phyloP scores from a whole-genome alignment of 2,329 filamentous ascomycete genomes.

The Trichoderma sp. region DNA sequence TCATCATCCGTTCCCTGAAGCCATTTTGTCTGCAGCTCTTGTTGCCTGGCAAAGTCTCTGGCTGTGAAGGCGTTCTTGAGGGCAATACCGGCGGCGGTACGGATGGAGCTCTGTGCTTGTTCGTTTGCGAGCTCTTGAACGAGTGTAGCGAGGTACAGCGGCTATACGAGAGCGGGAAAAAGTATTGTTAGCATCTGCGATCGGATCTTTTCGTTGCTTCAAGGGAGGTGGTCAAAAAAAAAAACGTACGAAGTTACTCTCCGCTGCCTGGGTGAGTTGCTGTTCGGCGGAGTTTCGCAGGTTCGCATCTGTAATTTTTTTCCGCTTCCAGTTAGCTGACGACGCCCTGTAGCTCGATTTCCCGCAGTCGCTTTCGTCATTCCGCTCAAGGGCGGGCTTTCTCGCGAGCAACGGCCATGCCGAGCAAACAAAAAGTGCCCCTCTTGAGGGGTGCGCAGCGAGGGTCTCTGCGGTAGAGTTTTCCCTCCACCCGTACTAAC shows the following conservation, averaged over 20 bases:
- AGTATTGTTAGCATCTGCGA: slow-evolving; percentile 26
- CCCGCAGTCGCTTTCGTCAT: not conserved
- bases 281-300: slow-evolving; percentile 89
- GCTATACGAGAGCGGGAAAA: slow-evolving; percentile 48
- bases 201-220: not conserved
- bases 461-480: slow-evolving; percentile 18
- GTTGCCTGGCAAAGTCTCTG: slow-evolving; percentile 81
- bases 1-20: slow-evolving; percentile 74
- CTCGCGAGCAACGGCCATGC: not conserved
- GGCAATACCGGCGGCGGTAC: slow-evolving; percentile 91
- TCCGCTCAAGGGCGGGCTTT: not conserved
- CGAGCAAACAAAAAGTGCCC: not conserved
- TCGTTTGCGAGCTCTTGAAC: slow-evolving; percentile 95
- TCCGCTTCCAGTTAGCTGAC: slow-evolving; percentile 32
- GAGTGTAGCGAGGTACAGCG: slow-evolving; percentile 87
- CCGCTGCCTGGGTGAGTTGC: slow-evolving; percentile 87
- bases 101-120: slow-evolving; percentile 73
- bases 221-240: slow-evolving; percentile 22
- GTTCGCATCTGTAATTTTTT: slow-evolving; percentile 66
- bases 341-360: slow-evolving; percentile 20
- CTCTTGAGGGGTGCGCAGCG: not conserved
- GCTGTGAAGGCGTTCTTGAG: slow-evolving; percentile 98
- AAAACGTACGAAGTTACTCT: slow-evolving; percentile 82
- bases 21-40: slow-evolving; percentile 93
- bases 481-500: slow-evolving; percentile 51